phyloP scores from a whole-genome alignment of 164 flowering plant species.

The Chimonanthus salicifolius region DNA sequence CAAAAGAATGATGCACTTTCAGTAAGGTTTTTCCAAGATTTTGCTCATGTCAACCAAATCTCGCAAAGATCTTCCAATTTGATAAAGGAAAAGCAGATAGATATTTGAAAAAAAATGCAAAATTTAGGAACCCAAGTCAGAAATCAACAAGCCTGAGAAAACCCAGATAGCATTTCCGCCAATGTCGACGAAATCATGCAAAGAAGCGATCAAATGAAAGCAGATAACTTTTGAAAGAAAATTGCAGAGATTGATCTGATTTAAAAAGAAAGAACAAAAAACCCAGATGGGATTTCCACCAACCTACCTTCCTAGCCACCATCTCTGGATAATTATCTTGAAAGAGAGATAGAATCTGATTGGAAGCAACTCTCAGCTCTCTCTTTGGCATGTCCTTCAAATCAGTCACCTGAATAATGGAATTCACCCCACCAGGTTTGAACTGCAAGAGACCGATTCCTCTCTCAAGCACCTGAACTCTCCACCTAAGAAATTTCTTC shows the following conservation, averaged over 20 bases:
- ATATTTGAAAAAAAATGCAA: no score
- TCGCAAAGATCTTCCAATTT: background rate
- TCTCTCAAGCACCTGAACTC: slow-evolving; percentile 90
- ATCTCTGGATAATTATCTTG: slow-evolving; percentile 98
- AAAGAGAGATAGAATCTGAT: slow-evolving; percentile 75
- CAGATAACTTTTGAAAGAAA: no score
- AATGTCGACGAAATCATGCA: background rate
- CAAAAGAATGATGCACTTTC: no score
- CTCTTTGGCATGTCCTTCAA: slow-evolving; percentile 95
- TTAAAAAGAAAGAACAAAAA: background rate
- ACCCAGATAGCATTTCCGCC: background rate
- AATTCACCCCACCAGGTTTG: slow-evolving; percentile 85
- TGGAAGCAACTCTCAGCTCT: slow-evolving; percentile 88
- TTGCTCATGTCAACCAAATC: no score
- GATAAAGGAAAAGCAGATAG: background rate
- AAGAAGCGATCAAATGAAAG: background rate
- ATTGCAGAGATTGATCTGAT: background rate
- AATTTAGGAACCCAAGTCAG: no score
- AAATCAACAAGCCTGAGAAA: background rate
- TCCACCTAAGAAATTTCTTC: slow-evolving; percentile 80
- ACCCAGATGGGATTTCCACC: background rate
- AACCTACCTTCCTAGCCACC: slow-evolving; percentile 84
- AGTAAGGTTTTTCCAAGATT: no score
- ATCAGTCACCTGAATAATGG: slow-evolving; percentile 88
- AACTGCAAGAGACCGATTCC: slow-evolving; percentile 70